A percentile compares a stretch with the other conserved stretches of the same genome.
Conservation (phyloP, 2,329 filamentous ascomycete species). For the Pyricularia pennisetigena region DNA sequence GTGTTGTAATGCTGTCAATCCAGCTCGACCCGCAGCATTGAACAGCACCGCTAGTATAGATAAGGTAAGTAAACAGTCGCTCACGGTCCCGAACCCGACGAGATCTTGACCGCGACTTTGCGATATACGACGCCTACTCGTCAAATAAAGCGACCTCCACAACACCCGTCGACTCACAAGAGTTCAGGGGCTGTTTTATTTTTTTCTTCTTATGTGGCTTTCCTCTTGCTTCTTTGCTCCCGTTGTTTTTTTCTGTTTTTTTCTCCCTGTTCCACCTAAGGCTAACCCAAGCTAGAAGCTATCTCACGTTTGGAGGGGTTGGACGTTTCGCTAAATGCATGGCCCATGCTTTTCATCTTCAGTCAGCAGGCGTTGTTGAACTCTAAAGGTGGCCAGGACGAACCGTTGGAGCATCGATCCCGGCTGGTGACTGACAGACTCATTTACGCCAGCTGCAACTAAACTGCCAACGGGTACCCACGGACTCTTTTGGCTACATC, state of each 20-base stretch:
- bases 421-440: not conserved
- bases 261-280: not conserved
- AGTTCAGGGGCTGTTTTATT: not conserved
- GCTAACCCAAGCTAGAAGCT: not conserved
- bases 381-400: not conserved
- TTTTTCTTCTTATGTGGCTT: not conserved
- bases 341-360: not conserved
- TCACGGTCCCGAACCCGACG: not conserved
- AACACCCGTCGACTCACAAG: not conserved
- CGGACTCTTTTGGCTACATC: not conserved
- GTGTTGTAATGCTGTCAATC: not conserved
- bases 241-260: not conserved
- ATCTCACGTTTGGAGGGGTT: not conserved
- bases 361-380: not conserved
- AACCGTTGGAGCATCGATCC: not conserved
- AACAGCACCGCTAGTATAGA: not conserved
- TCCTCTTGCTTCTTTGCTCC: not conserved
- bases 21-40: not conserved
- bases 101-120: not conserved
- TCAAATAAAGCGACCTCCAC: not conserved
- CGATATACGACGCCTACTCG: not conserved
- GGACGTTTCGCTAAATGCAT: not conserved
- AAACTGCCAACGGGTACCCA: not conserved
- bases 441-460: not conserved
- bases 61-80: not conserved